Evolutionary conservation across 2,329 filamentous ascomycete species (phyloP).

Genomic region (Fusarium armeniacum): DNA sequence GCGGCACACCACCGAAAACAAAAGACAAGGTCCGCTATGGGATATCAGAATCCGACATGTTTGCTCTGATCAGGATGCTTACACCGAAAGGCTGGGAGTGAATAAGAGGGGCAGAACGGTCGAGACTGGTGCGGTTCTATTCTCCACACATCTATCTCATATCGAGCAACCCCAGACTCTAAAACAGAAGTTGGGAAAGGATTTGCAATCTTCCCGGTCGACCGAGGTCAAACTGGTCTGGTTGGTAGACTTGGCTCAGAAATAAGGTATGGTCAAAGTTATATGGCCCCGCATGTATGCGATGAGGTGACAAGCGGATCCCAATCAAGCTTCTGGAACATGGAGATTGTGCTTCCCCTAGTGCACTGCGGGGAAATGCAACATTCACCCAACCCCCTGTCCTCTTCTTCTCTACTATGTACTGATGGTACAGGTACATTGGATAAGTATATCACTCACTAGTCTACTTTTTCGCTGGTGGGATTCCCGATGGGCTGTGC

Average conservation of each 20-base stretch:
- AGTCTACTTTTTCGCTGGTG: slow-evolving; percentile 10
- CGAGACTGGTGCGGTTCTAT: slow-evolving; percentile 25
- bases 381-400: slow-evolving; percentile 16
- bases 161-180: slow-evolving; percentile 22
- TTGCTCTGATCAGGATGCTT: slow-evolving; percentile 30
- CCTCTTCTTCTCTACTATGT: background rate
- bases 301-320: slow-evolving; percentile 14
- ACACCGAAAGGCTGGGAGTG: slow-evolving; percentile 25
- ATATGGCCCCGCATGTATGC: slow-evolving; percentile 27
- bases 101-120: slow-evolving; percentile 18
- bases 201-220: slow-evolving; percentile 24
- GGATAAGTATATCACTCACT: background rate
- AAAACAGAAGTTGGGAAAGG: slow-evolving; percentile 15
- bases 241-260: slow-evolving; percentile 26
- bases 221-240: slow-evolving; percentile 15
- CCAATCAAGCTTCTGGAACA: slow-evolving; percentile 39
- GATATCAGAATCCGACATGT: slow-evolving; percentile 24
- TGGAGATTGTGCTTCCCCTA: slow-evolving; percentile 11
- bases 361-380: slow-evolving; percentile 31
- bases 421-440: background rate
- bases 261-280: slow-evolving; percentile 36
- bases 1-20: slow-evolving; percentile 38
- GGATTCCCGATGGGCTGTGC: slow-evolving; percentile 19
- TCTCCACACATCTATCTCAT: slow-evolving; percentile 16
- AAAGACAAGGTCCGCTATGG: background rate